Conservation (phyloP, 495 filamentous ascomycete genomes). For the Entonaema liquescens region DNA sequence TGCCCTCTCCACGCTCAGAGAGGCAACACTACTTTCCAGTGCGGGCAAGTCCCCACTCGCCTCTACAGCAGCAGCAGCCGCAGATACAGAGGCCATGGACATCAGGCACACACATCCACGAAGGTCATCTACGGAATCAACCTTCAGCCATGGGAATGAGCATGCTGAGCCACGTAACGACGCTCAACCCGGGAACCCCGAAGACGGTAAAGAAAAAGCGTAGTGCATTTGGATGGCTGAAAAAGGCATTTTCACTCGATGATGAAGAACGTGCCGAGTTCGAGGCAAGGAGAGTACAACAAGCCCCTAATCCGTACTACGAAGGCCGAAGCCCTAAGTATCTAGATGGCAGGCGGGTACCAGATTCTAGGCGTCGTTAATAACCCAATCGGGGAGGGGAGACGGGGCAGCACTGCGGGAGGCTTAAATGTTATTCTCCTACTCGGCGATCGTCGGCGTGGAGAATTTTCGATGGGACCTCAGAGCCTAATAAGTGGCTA, state of each 20-base stretch:
- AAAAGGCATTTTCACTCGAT: constrained; percentile 65
- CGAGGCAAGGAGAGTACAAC: constrained; percentile 54
- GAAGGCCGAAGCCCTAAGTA: constrained; percentile 52
- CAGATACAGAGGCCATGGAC: constrained; percentile 66
- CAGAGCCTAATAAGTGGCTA: constrained; percentile 24
- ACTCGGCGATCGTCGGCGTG: constrained; percentile 5
- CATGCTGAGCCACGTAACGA: constrained; percentile 55
- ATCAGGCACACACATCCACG: constrained; percentile 48
- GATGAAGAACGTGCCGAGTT: constrained; percentile 64
- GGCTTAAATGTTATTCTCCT: neutral
- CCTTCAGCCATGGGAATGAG: constrained; percentile 63
- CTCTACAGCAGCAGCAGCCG: too few species aligned
- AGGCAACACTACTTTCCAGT: constrained; percentile 63
- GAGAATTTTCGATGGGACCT: constrained; percentile 13
- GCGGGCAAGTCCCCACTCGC: constrained; percentile 63
- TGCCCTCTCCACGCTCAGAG: constrained; percentile 61
- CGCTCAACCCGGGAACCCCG: constrained; percentile 42
- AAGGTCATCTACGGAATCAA: constrained; percentile 49
- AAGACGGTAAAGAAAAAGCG: constrained; percentile 64
- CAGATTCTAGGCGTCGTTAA: constrained; percentile 28
- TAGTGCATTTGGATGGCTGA: constrained; percentile 67
- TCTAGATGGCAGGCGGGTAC: constrained; percentile 54
- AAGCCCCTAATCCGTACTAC: constrained; percentile 53
- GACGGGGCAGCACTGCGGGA: neutral
- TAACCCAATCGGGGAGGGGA: neutral